phyloP scores from a whole-genome alignment of 331 rosid genomes.

The Acacia concinna region DNA sequence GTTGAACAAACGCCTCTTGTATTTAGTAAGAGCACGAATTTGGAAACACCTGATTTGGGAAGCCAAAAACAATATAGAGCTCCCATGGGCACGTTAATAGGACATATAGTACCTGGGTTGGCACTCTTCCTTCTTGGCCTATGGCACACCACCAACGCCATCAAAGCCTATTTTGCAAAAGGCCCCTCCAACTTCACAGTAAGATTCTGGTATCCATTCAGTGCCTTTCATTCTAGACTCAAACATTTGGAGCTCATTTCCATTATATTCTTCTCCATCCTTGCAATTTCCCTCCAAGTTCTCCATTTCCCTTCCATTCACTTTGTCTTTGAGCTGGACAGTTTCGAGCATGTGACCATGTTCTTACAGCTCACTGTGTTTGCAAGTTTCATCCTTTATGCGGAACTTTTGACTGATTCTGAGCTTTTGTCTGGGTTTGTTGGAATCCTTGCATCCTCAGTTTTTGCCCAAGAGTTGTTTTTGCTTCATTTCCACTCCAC shows the following conservation, averaged over 20 bases:
- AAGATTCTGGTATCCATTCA: slow-evolving; percentile 69
- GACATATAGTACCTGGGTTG: slow-evolving; percentile 72
- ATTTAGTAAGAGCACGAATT: slow-evolving; percentile 33
- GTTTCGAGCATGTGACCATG: slow-evolving; percentile 91
- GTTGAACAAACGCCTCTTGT: slow-evolving; percentile 38
- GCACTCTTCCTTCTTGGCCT: slow-evolving; percentile 74
- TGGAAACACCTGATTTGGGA: slow-evolving; percentile 28
- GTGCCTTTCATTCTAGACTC: slow-evolving; percentile 40
- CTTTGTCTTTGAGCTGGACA: slow-evolving; percentile 60
- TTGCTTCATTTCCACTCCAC: slow-evolving; percentile 90
- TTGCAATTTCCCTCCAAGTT: slow-evolving; percentile 63
- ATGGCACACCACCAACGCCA: slow-evolving; percentile 82
- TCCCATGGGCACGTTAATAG: slow-evolving; percentile 65
- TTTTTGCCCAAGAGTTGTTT: slow-evolving; percentile 80
- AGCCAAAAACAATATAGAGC: background rate
- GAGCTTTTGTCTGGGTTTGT: slow-evolving; percentile 59
- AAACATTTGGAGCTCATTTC: slow-evolving; percentile 80
- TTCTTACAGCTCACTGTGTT: slow-evolving; percentile 82
- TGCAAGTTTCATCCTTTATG: slow-evolving; percentile 67
- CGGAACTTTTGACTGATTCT: slow-evolving; percentile 53
- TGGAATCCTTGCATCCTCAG: slow-evolving; percentile 68
- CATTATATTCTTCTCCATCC: slow-evolving; percentile 62
- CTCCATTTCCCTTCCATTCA: slow-evolving; percentile 64
- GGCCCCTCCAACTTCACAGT: slow-evolving; percentile 64
- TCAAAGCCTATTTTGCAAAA: slow-evolving; percentile 61